These are phyloP conservation scores for Pyropia haitanensis DNA, from an alignment of 23 red algal species.

Conservation along the genomic window DNA sequence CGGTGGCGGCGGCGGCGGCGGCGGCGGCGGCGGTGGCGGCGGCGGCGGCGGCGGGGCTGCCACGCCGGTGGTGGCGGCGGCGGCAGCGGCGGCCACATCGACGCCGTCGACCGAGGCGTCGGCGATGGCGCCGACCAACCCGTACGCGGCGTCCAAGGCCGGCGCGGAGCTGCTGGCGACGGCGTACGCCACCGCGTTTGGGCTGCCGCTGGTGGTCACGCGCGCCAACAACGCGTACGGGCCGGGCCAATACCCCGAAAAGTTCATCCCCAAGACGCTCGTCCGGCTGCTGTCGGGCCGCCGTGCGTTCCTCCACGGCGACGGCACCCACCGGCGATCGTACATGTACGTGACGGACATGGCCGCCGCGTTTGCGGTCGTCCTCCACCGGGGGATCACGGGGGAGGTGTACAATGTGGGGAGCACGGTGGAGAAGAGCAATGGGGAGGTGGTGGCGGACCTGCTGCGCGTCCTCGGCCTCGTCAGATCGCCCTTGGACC, in stretches of 20 bases:
- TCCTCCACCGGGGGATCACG: constrained; percentile 70
- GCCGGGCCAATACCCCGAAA: constrained; percentile 95
- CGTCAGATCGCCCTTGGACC: neutral
- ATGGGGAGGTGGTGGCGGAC: constrained; percentile 70
- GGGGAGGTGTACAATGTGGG: constrained; percentile 95
- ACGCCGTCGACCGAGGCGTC: constrained; percentile 55
- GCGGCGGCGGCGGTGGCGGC: constrained; percentile 73
- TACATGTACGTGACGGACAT: constrained; percentile 87
- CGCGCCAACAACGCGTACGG: constrained; percentile 97
- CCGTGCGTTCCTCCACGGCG: constrained; percentile 78
- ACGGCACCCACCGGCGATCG: constrained; percentile 62
- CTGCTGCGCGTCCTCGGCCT: constrained; percentile 50
- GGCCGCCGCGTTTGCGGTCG: constrained; percentile 80
- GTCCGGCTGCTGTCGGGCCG: constrained; percentile 34
- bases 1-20: constrained; percentile 60
- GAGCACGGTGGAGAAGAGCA: constrained; percentile 71
- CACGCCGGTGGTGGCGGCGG: too few relatives aligned
- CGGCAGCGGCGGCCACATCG: too few relatives aligned
- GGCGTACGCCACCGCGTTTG: constrained; percentile 82
- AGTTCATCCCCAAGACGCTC: constrained; percentile 85
- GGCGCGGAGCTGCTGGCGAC: constrained; percentile 86
- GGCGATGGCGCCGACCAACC: constrained; percentile 86
- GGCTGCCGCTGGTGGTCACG: constrained; percentile 90
- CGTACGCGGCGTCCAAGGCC: constrained; percentile 94
- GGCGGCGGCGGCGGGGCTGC: constrained; percentile 25